Percentiles rank a stretch among this genome's conserved stretches.
Evolutionary conservation across 208 protist species (phyloP).

Genomic region (Crithidia bombi): DNA sequence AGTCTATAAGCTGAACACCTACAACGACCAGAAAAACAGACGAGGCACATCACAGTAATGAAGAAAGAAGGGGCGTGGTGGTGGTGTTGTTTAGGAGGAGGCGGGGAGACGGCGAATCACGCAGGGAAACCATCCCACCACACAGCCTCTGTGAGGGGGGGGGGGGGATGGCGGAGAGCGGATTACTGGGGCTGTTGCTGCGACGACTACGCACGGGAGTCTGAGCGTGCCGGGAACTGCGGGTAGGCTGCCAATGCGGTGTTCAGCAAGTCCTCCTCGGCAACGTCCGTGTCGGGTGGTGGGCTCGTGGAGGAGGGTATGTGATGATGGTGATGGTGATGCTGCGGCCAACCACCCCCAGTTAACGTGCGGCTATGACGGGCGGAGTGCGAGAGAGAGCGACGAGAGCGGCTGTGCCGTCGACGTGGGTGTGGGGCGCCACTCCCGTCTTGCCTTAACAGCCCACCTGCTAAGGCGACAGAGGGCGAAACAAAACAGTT

Average conservation of each 20-base stretch:
- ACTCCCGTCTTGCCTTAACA: neutral
- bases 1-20: no score
- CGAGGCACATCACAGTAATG: no score
- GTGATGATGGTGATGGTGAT: conserved; percentile 1
- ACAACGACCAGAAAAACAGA: no score
- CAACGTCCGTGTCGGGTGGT: neutral
- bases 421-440: neutral
- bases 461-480: neutral
- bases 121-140: no score
- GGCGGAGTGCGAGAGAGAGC: conserved; percentile 6
- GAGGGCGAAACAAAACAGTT: neutral
- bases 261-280: conserved; percentile 16
- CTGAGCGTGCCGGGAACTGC: conserved; percentile 4
- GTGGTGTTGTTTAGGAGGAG: no score
- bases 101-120: no score
- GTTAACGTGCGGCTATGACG: conserved; percentile 4
- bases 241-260: conserved; percentile 18
- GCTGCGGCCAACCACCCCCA: neutral
- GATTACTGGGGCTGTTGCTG: neutral
- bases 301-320: neutral
- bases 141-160: no score
- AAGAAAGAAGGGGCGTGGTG: no score
- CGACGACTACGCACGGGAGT: neutral
- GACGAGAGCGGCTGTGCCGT: neutral
- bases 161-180: no score